Conservation (phyloP, 2,329 filamentous ascomycete genomes). For the Calycina herbarum region DNA sequence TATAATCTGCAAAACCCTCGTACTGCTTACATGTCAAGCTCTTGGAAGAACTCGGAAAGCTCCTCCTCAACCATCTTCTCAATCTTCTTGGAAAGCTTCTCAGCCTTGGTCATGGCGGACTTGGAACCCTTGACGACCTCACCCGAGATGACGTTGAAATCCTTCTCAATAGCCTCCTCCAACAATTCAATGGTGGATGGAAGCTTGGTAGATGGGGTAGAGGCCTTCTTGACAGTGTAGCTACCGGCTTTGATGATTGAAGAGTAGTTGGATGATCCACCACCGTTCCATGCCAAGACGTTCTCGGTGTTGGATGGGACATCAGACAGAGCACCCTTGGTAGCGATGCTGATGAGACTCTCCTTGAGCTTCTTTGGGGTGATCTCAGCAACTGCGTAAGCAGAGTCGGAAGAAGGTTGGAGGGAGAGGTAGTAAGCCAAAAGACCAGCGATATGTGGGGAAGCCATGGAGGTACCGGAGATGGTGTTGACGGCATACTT, state of each 20-base stretch:
- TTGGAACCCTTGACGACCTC: slow-evolving; percentile 57
- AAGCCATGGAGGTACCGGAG: slow-evolving; percentile 98
- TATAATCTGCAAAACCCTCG: slow-evolving; percentile 19
- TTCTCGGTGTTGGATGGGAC: slow-evolving; percentile 87
- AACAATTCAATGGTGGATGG: slow-evolving; percentile 59
- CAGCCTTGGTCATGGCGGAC: slow-evolving; percentile 54
- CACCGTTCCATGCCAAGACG: slow-evolving; percentile 98
- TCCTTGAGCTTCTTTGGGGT: slow-evolving; percentile 94
- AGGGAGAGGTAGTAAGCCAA: slow-evolving; percentile 97
- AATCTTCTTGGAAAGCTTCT: slow-evolving; percentile 64
- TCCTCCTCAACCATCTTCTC: slow-evolving; percentile 62
- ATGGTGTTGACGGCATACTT: slow-evolving; percentile 97
- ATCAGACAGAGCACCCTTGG: slow-evolving; percentile 73
- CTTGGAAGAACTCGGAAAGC: slow-evolving; percentile 59
- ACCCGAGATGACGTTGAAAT: slow-evolving; percentile 55
- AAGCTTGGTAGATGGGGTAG: slow-evolving; percentile 47
- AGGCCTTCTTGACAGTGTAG: slow-evolving; percentile 59
- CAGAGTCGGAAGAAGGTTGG: slow-evolving; percentile 85
- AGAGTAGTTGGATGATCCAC: slow-evolving; percentile 87
- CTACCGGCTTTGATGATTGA: slow-evolving; percentile 74
- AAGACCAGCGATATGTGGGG: slow-evolving; percentile 93
- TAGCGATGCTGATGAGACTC: slow-evolving; percentile 80
- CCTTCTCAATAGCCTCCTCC: slow-evolving; percentile 59
- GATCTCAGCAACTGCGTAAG: slow-evolving; percentile 84
- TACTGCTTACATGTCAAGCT: slow-evolving; percentile 37